Base-by-base conservation (phyloP, 2,329 filamentous ascomycete species). In the Pestalotiopsis sp. region DNA sequence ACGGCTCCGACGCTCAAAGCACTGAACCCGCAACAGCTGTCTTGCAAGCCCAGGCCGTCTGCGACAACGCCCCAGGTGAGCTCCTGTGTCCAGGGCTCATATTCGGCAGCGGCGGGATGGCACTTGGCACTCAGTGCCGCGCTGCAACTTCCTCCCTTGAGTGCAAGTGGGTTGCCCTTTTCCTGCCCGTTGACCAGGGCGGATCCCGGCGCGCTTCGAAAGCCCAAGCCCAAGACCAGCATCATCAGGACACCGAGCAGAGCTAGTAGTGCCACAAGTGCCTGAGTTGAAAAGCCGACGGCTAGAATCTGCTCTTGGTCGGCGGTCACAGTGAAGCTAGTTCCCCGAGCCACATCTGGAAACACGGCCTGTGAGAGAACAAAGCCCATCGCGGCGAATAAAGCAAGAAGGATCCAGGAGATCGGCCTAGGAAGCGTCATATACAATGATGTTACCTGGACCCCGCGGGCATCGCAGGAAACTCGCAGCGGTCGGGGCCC, bases 71-170 rank as follows among this genome's bases (percentile, higher is more conserved):
- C 85, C 84, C 84, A 87, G 36, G 77, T 75, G 7, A 87, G 75
- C 72, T 72, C 77, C 67, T 71, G 76, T 68, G 78, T 81, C 82
- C 67, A 85, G 70, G 72, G 67, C 25, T 75, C 74, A 59, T 70
- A 39, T 52, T 76, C 75, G 38, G 76, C 76, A 9, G 73, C 74
- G 20, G 75, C 71, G 4, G 81, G 77, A 68, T 87, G 85, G 75
- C 85, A 87, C 64, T 82, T 76, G 27, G 85, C 81, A 74, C 82
- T 84, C 70, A 88, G 74, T n/a, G 86, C 85, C 9, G 85, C 86
- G 69, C 84, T 86, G 77, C 85, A 87, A 57, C 81, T 79, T 12
- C 85, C 85, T 38, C 82, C 84, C 25, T 74, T 76, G 45, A 88
- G 72, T 1, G 80, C 80, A 27, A 88, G 81, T 25, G 86, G 86